These are phyloP conservation scores for Stagonosporopsis vannaccii DNA, from an alignment of 2,329 filamentous ascomycete genomes.

Conservation along the genomic window DNA sequence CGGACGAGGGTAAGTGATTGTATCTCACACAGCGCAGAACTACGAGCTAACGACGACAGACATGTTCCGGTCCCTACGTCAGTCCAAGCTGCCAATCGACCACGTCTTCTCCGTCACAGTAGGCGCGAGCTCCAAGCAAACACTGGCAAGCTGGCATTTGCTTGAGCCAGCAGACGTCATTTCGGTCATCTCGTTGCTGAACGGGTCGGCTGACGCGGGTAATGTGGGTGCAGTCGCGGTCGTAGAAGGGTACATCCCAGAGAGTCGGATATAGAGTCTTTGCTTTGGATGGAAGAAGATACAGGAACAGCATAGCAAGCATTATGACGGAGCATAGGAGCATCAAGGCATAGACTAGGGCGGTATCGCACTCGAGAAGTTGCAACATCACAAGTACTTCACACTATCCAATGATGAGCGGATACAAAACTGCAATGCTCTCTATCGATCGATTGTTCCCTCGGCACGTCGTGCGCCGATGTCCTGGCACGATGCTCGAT, in stretches of 20 bases:
- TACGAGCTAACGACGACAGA: conserved; percentile 53
- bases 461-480: neutral
- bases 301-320: conserved; percentile 15
- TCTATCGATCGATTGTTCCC: neutral
- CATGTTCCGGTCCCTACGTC: conserved; percentile 81
- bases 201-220: conserved; percentile 55
- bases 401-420: neutral
- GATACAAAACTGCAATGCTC: neutral
- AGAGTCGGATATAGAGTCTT: conserved; percentile 34
- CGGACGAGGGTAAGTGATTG: conserved; percentile 79
- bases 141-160: conserved; percentile 87
- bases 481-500: neutral
- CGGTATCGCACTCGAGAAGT: conserved; percentile 7
- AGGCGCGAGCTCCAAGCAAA: conserved; percentile 89
- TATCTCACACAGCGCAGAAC: neutral
- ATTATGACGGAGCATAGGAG: conserved; percentile 30
- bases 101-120: conserved; percentile 91
- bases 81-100: conserved; percentile 63
- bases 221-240: conserved; percentile 52
- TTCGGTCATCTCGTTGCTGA: conserved; percentile 65
- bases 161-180: conserved; percentile 90
- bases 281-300: conserved; percentile 7
- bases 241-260: conserved; percentile 49
- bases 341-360: conserved; percentile 20
- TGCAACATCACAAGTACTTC: neutral